phyloP scores from a whole-genome alignment of 129 eudicot species.

The Centaurea solstitialis region DNA sequence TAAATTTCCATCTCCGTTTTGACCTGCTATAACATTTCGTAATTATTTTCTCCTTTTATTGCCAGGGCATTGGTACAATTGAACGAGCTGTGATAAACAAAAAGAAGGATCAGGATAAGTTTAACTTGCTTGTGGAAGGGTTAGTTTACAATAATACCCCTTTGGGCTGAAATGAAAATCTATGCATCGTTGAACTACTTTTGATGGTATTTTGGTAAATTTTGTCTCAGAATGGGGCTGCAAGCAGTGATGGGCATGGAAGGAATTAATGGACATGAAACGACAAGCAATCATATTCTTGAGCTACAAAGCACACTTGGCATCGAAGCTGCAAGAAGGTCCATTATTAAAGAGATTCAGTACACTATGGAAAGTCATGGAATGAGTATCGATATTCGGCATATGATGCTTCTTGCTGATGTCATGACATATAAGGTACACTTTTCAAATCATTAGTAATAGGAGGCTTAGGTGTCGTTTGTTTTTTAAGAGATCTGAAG shows the following conservation, averaged over 20 bases:
- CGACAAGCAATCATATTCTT: slow-evolving; percentile 73
- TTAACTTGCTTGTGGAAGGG: slow-evolving; percentile 85
- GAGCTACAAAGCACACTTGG: slow-evolving; percentile 79
- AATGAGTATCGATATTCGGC: slow-evolving; percentile 86
- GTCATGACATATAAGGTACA: slow-evolving; percentile 86
- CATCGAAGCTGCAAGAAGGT: slow-evolving; percentile 89
- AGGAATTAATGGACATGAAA: slow-evolving; percentile 69
- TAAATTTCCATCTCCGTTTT: not conserved
- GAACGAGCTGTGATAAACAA: slow-evolving; percentile 79
- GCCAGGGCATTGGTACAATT: slow-evolving; percentile 79
- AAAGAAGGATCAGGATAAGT: slow-evolving; percentile 36
- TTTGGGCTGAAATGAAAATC: not conserved
- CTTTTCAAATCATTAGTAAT: not conserved
- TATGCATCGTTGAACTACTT: not conserved
- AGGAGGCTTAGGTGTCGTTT: too few relatives aligned
- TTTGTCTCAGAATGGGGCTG: slow-evolving; percentile 66
- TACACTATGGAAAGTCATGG: slow-evolving; percentile 71
- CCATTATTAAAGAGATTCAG: slow-evolving; percentile 72
- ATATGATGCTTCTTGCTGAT: slow-evolving; percentile 98
- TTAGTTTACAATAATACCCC: slow-evolving; percentile 34
- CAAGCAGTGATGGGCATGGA: slow-evolving; percentile 80
- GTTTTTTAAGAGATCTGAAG: too few relatives aligned
- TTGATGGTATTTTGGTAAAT: not conserved
- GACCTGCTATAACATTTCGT: slow-evolving; percentile 6
- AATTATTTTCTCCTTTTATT: not conserved